Evolutionary conservation across 805 yeast species (phyloP), one percentile per base, ranked within the genome.

Genomic region (Candida verbasci): DNA sequence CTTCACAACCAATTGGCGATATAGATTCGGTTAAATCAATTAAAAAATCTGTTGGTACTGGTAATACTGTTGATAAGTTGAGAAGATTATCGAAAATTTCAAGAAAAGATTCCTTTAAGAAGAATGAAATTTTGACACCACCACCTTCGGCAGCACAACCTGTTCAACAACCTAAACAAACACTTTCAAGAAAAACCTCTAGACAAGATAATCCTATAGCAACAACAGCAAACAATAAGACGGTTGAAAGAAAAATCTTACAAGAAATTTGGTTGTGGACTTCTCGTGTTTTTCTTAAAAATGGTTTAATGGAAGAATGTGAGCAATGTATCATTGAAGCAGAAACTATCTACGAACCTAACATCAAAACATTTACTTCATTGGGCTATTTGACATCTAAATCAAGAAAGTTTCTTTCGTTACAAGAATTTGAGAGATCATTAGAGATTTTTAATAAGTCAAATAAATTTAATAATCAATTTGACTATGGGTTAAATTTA

Each of bases 191-290:
- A 17, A 28, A 4, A 6, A 5, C 31, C 6, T 25, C 36, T 9
- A 12, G 22, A 28, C 26, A 30, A 14, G 32, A 25, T 9, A 5
- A 20, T 3, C 3, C 16, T 10, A 9, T 9, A 23, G 31, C 24
- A 9, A 8, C 20, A 8, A 6, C 27, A 6, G 15, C 18, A n/a
- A 29, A 38, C 24, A n/a, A n/a, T n/a, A n/a, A n/a, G n/a, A 16
- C 34, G 9, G 21, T 34, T 9, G 76, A 69, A 29, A 58, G 62
- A 31, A 54, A 47, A 17, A 49, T 77, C 8, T 52, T 80, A 31
- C 86, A 80, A 47, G 67, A 68, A 23, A 50, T 86, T 17, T 88
- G 96, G 96, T 54, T 88, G 34, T 76, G 87, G 75, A 70, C 86
- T 0, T 71, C 87, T 0, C 70, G 72, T 24, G 60, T 86, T 18